A percentile compares a stretch with the other conserved stretches of the same genome.
These are phyloP conservation scores for Pichia scutulata DNA, from an alignment of 805 yeast genomes.

Conservation along the genomic window DNA sequence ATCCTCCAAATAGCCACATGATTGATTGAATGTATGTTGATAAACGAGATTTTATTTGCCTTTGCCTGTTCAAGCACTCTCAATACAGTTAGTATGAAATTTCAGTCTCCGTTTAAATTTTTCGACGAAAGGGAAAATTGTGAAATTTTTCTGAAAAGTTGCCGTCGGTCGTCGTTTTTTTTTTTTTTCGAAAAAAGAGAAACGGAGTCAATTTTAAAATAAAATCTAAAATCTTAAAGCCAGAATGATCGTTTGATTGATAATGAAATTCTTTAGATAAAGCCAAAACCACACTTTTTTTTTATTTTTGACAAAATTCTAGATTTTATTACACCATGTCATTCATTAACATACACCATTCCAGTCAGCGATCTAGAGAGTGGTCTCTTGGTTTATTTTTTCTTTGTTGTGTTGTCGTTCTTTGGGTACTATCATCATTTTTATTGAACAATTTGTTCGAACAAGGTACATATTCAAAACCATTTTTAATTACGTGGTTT, in stretches of 20 bases:
- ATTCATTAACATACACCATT: not conserved
- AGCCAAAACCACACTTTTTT: too few species aligned
- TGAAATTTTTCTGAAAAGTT: not conserved
- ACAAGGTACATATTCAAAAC: conserved; percentile 64
- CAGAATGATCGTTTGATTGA: not conserved
- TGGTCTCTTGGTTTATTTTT: conserved; percentile 79
- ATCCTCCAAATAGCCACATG: conserved; percentile 17
- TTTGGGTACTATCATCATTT: conserved; percentile 91
- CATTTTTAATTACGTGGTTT: conserved; percentile 85
- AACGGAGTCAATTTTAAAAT: not conserved
- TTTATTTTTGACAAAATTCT: too few species aligned
- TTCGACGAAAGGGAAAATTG: not conserved
- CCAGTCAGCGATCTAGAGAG: conserved; percentile 17
- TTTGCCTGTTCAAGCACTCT: not conserved
- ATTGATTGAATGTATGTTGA: not conserved
- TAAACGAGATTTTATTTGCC: not conserved
- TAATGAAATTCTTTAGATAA: not conserved
- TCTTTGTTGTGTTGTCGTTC: conserved; percentile 64
- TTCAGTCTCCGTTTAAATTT: not conserved
- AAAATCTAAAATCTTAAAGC: too few species aligned
- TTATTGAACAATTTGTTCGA: conserved; percentile 72
- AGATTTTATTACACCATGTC: not conserved
- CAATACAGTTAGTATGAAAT: too few species aligned
- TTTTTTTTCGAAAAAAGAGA: too few species aligned
- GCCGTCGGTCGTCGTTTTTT: too few species aligned